These are phyloP conservation scores for Lasiosphaeriaceae sp. DNA, from an alignment of 495 filamentous ascomycete species.

Conservation along the genomic window DNA sequence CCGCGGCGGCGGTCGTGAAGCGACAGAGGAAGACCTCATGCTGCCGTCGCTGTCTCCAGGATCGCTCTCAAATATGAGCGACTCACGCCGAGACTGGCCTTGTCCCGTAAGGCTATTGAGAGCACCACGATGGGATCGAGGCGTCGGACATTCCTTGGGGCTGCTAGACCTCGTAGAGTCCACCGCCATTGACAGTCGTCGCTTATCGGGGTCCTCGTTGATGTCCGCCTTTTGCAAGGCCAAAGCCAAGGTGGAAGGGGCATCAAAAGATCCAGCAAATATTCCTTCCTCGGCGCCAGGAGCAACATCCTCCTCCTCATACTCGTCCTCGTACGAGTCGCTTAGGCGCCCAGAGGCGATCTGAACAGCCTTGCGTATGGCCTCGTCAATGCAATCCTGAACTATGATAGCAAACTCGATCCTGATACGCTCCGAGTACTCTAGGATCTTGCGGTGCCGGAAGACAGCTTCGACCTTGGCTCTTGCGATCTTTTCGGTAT, in stretches of 20 bases:
- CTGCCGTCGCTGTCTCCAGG: conserved; percentile 81
- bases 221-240: conserved; percentile 50
- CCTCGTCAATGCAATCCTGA: conserved; percentile 90
- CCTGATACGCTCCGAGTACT: conserved; percentile 93
- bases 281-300: conserved; percentile 41
- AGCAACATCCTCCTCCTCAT: conserved; percentile 24
- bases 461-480: conserved; percentile 90
- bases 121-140: conserved; percentile 75
- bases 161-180: conserved; percentile 76
- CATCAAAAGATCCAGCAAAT: conserved; percentile 54
- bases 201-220: conserved; percentile 34
- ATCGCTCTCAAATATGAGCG: conserved; percentile 75
- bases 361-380: conserved; percentile 82
- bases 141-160: conserved; percentile 86
- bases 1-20: conserved; percentile 59
- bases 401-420: conserved; percentile 88
- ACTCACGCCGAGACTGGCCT: conserved; percentile 62
- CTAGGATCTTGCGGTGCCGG: conserved; percentile 86
- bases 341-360: conserved; percentile 83
- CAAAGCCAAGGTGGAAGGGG: conserved; percentile 52
- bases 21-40: conserved; percentile 70
- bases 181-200: conserved; percentile 39
- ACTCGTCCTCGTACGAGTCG: conserved; percentile 60
- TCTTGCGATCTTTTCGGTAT: conserved; percentile 77
- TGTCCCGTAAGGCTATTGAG: conserved; percentile 56